These are phyloP conservation scores for Cladosporium phlei DNA, from an alignment of 2,329 filamentous ascomycete genomes.

Conservation along the genomic window DNA sequence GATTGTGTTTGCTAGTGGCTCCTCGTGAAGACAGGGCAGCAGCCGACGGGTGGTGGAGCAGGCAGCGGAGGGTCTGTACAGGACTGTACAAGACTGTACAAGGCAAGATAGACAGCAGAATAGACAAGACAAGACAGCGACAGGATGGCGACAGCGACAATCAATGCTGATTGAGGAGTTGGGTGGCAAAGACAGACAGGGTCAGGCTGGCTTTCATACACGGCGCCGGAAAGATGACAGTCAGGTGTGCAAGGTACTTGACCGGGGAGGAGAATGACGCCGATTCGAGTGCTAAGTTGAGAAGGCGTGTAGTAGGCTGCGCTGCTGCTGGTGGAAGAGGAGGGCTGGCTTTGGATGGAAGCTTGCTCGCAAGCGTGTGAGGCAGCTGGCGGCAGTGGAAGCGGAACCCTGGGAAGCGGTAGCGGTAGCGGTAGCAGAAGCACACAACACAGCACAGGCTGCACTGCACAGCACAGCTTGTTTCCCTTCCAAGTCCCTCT, in stretches of 20 bases:
- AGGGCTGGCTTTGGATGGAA: too few species aligned
- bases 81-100: neutral
- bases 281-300: neutral
- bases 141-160: conserved; percentile 1
- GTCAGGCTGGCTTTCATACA: conserved; percentile 13
- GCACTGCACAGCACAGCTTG: too few species aligned
- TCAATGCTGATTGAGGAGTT: conserved; percentile 15
- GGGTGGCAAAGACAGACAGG: conserved; percentile 12
- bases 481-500: too few species aligned
- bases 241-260: conserved; percentile 11
- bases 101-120: too few species aligned
- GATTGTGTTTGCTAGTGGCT: conserved; percentile 8
- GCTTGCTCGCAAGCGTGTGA: neutral
- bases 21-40: conserved; percentile 10
- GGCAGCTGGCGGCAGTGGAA: neutral
- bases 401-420: neutral
- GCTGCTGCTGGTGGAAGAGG: too few species aligned
- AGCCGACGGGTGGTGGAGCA: conserved; percentile 4
- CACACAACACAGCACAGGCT: neutral
- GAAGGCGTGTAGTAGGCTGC: neutral
- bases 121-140: too few species aligned
- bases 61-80: conserved; percentile 4
- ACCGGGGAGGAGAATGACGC: conserved; percentile 4
- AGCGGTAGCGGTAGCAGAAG: neutral
- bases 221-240: neutral